phyloP scores from a whole-genome alignment of 1,284 basidiomycete genomes.

The Cryptococcus neoformans region DNA sequence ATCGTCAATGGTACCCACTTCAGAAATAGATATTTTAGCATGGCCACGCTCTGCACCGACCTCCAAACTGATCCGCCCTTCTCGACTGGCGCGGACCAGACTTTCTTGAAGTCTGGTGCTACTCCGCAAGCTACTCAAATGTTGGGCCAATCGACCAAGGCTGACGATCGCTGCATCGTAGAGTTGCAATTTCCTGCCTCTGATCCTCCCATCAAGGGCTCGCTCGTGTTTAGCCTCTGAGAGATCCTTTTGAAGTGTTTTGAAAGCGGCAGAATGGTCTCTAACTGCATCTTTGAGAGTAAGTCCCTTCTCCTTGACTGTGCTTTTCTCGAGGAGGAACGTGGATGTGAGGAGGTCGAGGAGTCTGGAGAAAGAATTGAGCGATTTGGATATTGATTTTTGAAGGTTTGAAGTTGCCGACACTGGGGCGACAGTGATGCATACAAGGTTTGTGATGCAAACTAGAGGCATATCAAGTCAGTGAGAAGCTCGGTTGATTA shows the following conservation, averaged over 20 bases:
- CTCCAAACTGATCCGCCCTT: slow-evolving; percentile 55
- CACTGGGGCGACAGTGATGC: slow-evolving; percentile 76
- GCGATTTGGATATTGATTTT: slow-evolving; percentile 70
- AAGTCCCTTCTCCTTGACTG: slow-evolving; percentile 34
- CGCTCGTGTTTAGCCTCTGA: slow-evolving; percentile 82
- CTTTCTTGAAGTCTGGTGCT: slow-evolving; percentile 80
- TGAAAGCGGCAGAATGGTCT: slow-evolving; percentile 81
- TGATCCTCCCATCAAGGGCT: slow-evolving; percentile 53
- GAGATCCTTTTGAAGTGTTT: slow-evolving; percentile 75
- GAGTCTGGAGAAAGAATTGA: slow-evolving; percentile 82
- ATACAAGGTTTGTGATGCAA: slow-evolving; percentile 74
- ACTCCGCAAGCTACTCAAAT: slow-evolving; percentile 78
- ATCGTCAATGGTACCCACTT: background rate
- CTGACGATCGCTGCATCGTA: slow-evolving; percentile 82
- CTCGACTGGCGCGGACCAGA: slow-evolving; percentile 62
- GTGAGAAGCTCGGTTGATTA: background rate
- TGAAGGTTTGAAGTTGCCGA: slow-evolving; percentile 81
- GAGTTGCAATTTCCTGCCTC: slow-evolving; percentile 55
- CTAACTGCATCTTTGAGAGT: slow-evolving; percentile 67
- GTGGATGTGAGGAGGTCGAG: slow-evolving; percentile 73
- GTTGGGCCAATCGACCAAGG: slow-evolving; percentile 83
- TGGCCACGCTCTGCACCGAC: slow-evolving; percentile 3
- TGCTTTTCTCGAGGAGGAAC: slow-evolving; percentile 68
- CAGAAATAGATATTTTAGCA: slow-evolving; percentile 4
- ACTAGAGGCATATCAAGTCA: slow-evolving; percentile 36